Conservation (phyloP, 2,329 filamentous ascomycete genomes). For the Plenodomus lindquistii region DNA sequence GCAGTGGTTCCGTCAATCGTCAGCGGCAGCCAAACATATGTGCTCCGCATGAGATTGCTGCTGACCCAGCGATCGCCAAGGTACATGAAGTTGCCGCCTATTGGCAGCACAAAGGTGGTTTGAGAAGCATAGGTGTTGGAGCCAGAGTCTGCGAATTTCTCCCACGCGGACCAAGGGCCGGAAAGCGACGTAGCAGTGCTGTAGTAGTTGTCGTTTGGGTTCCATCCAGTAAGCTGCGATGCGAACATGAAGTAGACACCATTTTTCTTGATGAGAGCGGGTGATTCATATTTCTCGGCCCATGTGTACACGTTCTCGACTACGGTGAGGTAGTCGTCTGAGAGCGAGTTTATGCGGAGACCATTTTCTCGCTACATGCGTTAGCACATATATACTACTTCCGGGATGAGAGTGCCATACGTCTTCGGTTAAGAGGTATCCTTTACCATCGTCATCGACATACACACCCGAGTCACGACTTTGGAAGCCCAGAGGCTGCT, state of each 20-base stretch:
- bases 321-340: conserved; percentile 61
- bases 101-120: conserved; percentile 61
- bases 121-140: conserved; percentile 64
- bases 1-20: conserved; percentile 57
- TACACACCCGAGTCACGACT: conserved; percentile 65
- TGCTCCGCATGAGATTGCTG: conserved; percentile 62
- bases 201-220: conserved; percentile 68
- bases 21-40: conserved; percentile 68
- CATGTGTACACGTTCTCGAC: conserved; percentile 56
- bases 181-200: conserved; percentile 60
- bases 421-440: conserved; percentile 66
- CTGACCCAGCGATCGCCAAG: conserved; percentile 70
- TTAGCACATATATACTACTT: conserved; percentile 3
- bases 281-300: conserved; percentile 62
- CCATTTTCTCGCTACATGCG: conserved; percentile 56
- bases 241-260: conserved; percentile 69
- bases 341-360: conserved; percentile 61
- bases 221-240: conserved; percentile 54
- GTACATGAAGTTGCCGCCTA: conserved; percentile 58
- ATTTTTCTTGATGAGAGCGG: conserved; percentile 64
- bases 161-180: conserved; percentile 66
- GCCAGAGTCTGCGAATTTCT: conserved; percentile 60
- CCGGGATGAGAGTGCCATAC: conserved; percentile 45
- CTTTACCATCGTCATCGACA: conserved; percentile 64
- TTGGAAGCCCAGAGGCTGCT: conserved; percentile 54